A percentile compares a stretch with the other conserved stretches of the same genome.
These are phyloP conservation scores for Plasmodium falciparum DNA, from an alignment of 169 alveolate species.

Conservation along the genomic window DNA sequence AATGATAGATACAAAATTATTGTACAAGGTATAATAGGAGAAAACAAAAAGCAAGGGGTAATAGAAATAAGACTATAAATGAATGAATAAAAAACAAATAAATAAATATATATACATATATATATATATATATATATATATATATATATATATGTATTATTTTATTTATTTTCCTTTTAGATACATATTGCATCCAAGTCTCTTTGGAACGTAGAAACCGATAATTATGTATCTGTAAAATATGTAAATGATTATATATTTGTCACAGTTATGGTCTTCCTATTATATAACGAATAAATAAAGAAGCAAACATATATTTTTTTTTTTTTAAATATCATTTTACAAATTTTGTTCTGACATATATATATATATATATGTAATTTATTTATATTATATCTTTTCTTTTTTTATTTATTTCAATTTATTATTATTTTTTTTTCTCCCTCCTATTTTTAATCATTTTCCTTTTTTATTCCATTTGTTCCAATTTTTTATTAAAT, in stretches of 20 bases:
- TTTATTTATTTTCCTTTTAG: conserved; percentile 20
- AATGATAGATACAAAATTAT: conserved; percentile 71
- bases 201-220: conserved; percentile 76
- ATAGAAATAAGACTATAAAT: not conserved
- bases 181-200: conserved; percentile 75
- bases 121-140: conserved; percentile 10
- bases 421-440: conserved; percentile 3
- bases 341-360: not conserved
- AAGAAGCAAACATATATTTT: not conserved
- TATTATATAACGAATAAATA: conserved; percentile 60
- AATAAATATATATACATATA: conserved; percentile 10
- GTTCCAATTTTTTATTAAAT: not conserved
- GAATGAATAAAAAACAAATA: not conserved
- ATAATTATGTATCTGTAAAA: conserved; percentile 70
- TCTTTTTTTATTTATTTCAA: conserved; percentile 12
- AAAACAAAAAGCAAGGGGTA: conserved; percentile 75
- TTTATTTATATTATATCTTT: conserved; percentile 5
- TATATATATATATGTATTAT: not conserved
- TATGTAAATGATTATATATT: conserved; percentile 69
- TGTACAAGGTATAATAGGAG: conserved; percentile 69
- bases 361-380: not conserved
- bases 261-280: conserved; percentile 73
- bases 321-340: not conserved
- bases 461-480: not conserved
- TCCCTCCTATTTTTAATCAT: not conserved